These are phyloP conservation scores for Elsinoe batatas DNA, from an alignment of 2,329 filamentous ascomycete species.

Conservation along the genomic window DNA sequence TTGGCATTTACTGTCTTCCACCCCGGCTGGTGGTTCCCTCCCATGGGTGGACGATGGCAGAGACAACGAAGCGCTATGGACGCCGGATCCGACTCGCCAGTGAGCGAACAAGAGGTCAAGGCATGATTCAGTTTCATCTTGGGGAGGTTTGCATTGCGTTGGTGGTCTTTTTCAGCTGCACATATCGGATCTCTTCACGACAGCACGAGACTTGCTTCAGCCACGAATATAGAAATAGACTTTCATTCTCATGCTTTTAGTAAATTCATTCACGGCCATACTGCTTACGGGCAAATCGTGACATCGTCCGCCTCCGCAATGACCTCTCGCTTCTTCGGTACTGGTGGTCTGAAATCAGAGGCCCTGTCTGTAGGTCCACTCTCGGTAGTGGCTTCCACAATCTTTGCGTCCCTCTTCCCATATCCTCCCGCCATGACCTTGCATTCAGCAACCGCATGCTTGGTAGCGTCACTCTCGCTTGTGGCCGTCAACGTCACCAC, in stretches of 20 bases:
- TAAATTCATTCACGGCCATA: neutral
- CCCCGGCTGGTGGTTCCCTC: conserved; percentile 12
- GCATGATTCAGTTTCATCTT: neutral
- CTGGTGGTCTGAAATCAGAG: neutral
- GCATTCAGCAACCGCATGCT: neutral
- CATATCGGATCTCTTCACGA: neutral
- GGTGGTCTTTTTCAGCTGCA: neutral
- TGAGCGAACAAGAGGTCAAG: neutral
- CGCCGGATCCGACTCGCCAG: neutral
- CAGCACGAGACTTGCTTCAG: neutral
- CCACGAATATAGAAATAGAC: conserved; percentile 7
- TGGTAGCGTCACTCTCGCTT: conserved; percentile 1
- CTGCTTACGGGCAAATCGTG: neutral
- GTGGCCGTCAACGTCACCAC: conserved; percentile 27
- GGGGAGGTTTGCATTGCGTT: neutral
- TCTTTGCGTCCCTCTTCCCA: neutral
- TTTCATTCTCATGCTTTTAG: neutral
- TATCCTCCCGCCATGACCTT: neutral
- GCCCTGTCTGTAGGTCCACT: neutral
- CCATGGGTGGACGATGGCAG: conserved; percentile 11
- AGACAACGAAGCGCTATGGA: neutral
- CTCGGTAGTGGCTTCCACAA: neutral
- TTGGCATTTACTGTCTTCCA: conserved; percentile 11
- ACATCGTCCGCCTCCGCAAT: neutral
- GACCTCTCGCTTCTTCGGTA: conserved; percentile 1